Conservation (phyloP, 1,284 basidiomycete genomes). For the Chiua sp. region DNA sequence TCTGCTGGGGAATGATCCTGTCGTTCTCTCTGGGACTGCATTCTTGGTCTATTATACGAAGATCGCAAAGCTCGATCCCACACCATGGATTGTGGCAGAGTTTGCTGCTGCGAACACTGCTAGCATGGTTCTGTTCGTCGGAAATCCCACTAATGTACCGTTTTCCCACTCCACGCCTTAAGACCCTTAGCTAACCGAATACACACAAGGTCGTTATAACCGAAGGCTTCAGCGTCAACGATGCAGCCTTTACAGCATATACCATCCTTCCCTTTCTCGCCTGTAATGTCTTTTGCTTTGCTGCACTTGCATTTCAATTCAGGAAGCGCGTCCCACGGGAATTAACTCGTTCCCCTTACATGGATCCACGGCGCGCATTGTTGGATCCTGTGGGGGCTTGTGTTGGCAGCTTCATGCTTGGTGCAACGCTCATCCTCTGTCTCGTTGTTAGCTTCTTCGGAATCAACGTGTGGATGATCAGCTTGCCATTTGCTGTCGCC, state of each 20-base stretch:
- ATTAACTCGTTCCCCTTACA: slow-evolving; percentile 44
- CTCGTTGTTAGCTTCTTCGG: slow-evolving; percentile 62
- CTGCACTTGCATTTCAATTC: slow-evolving; percentile 61
- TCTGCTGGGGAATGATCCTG: slow-evolving; percentile 89
- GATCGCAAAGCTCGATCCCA: slow-evolving; percentile 59
- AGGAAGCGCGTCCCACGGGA: slow-evolving; percentile 53
- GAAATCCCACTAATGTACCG: slow-evolving; percentile 76
- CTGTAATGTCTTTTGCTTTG: slow-evolving; percentile 60
- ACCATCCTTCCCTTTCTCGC: slow-evolving; percentile 73
- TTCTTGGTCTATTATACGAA: slow-evolving; percentile 88
- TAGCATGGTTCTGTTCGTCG: slow-evolving; percentile 68
- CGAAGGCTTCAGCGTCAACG: slow-evolving; percentile 64
- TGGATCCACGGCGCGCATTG: slow-evolving; percentile 54
- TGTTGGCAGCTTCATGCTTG: slow-evolving; percentile 57
- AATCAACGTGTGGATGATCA: slow-evolving; percentile 82
- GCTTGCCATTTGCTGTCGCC: slow-evolving; percentile 82
- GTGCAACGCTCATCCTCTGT: slow-evolving; percentile 54
- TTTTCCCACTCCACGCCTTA: neutral
- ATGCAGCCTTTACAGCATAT: slow-evolving; percentile 73
- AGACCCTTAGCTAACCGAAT: neutral
- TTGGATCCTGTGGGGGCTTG: slow-evolving; percentile 56
- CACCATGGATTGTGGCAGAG: slow-evolving; percentile 58
- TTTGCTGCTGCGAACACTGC: slow-evolving; percentile 84
- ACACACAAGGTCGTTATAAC: slow-evolving; percentile 56
- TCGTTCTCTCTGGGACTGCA: slow-evolving; percentile 85